Base-by-base conservation (phyloP, 768 basidiomycete genomes). In the Boletus subparvulus region DNA sequence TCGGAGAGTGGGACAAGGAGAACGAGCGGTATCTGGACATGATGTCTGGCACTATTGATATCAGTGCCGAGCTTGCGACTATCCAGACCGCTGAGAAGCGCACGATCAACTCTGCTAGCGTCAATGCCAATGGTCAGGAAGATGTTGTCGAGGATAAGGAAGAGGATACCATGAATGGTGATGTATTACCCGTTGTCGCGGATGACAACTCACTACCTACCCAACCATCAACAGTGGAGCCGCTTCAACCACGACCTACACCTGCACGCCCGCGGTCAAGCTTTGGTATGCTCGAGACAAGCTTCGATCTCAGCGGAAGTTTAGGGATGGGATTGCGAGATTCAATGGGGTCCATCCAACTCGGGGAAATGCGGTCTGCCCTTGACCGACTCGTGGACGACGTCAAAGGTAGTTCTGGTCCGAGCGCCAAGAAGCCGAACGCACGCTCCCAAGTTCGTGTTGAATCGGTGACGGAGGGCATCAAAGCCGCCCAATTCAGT, bases 331-430 rank as follows among this genome's bases (percentile, higher is more conserved):
- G 61, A 50, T 45, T 69, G 42, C 65, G 74, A 61, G 62, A 77
- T 73, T 80, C 77, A 14, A 68, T 80, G 66, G 77, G 78, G 8
- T 77, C 80, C 44, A 77, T 83, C 28, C 80, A 84, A 61, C 83
- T 86, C 28, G 80, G 82, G 59, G 87, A 88, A 46, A 87, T 88
- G 81, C 82, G 83, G 57, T 86, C 84, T 58, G 88, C 87, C 7
- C 76, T 90, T 32, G 87, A 90, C 65, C 74, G 85, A 43, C 75
- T 90, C 32, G 86, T 90, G 83, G 85, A 87, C 59, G 84, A 87
- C 53, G 86, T 87, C 19, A 68, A 72, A 54, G 70, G 65, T 9
- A 70, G 60, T 28, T 42, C 65, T 5, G 56, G 59, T 21, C 17
- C 70, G 21, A 64, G 57, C 71, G 72, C 59, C 65, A 65, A 60